Evolutionary conservation across 768 basidiomycete species (phyloP), one percentile per base, ranked within the genome.

Genomic region (Paxillus involutus): DNA sequence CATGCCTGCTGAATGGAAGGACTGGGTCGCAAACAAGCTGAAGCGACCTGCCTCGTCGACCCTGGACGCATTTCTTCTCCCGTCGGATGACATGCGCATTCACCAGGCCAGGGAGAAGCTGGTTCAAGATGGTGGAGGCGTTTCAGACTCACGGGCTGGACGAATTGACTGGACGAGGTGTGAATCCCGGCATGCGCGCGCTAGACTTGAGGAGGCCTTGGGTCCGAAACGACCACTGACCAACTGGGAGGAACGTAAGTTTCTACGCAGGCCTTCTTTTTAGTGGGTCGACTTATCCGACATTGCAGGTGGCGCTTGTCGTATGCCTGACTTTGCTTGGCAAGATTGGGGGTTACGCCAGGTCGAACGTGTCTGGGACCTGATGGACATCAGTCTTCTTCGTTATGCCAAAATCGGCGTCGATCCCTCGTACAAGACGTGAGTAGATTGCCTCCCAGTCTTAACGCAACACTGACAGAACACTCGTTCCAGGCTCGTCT

Each of bases 311-410:
- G 92, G 90, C 10, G 85, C 80, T 58, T 94, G 91, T 65, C 92
- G 88, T 65, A 73, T 95, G 50, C 87, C 86, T 1, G 94, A 95
- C 62, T 92, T 90, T 61, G 88, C 88, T 30, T 98, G 95, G 95
- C 83, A 85, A 53, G 94, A 97, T 66, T 98, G 95, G 95, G 91
- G 86, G 24, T 74, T 84, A n/a, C 82, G 83, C 12, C 94, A 97
- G 68, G 94, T 97, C 17, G 93, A 97, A 65, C 85, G 95, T 32
- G 95, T 98, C 4, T 90, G 92, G 86, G 95, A 98, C 68, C 71
- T 98, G 59, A 88, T 96, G 86, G 95, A 98, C 63, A 96, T 97
- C 59, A 89, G 80, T 66, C 77, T 88, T 29, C 78, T 98, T 45
- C 88, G 94, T 32, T 85, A 89, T 37, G 90, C 94, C 0, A 81